Conservation (phyloP, 345 rosid genomes). For the Gossypium mustelinum region DNA sequence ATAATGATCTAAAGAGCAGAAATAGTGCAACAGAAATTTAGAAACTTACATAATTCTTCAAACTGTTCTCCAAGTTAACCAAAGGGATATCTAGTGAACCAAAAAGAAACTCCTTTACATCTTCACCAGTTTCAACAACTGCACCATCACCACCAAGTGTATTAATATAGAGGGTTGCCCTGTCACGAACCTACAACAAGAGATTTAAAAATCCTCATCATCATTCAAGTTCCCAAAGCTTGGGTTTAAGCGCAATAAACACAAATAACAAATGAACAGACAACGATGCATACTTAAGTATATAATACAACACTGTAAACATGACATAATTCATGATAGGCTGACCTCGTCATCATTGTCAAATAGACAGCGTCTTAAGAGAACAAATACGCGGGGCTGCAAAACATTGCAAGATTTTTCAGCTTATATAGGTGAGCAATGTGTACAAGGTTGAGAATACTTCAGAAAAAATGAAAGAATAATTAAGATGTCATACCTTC, state of each 20-base stretch:
- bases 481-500: slow-evolving; percentile 48
- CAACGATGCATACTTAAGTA: neutral
- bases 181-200: slow-evolving; percentile 78
- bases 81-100: slow-evolving; percentile 81
- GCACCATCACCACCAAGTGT: slow-evolving; percentile 68
- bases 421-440: slow-evolving; percentile 8
- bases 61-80: slow-evolving; percentile 80
- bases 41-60: slow-evolving; percentile 78
- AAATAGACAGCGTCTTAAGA: slow-evolving; percentile 84
- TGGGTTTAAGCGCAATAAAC: slow-evolving; percentile 1
- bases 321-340: neutral
- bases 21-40: slow-evolving; percentile 10
- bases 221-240: neutral
- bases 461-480: neutral
- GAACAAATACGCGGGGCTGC: slow-evolving; percentile 85
- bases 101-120: slow-evolving; percentile 67
- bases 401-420: slow-evolving; percentile 9
- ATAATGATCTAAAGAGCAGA: slow-evolving; percentile 17
- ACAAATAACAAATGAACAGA: neutral
- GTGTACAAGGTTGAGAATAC: neutral
- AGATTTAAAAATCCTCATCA: neutral
- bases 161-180: slow-evolving; percentile 89
- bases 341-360: slow-evolving; percentile 98
- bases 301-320: neutral
- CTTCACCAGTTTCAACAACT: slow-evolving; percentile 57